Evolutionary conservation across 345 rosid genomes (phyloP), one percentile per base, ranked within the genome.

Genomic region (Bruguiera parviflora): DNA sequence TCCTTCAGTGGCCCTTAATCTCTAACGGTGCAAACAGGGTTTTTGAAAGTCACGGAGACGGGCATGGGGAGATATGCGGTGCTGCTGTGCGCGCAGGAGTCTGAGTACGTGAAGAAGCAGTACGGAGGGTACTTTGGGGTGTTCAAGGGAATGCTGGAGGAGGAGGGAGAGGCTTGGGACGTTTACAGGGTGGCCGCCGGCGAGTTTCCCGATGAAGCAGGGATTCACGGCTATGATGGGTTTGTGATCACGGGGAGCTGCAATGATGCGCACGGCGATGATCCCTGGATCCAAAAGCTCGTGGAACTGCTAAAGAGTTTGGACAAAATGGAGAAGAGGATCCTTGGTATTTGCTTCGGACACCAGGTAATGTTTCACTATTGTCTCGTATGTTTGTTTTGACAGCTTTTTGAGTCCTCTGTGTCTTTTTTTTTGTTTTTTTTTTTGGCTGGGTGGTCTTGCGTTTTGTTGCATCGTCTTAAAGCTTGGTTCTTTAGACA

Each of bases 271-370:
- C 81, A 87, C 39, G 81, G 81, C 3, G 70, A 83, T 27, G 96
- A 89, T 56, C 72, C 22, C 22, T 89, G 90, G 92, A 86, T 89
- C 88, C 81, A 79, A 20, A 75, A 37, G 53, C 83, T 89, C 3
- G 3, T 89, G 27, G 15, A 32, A 8, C 75, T 86, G 28, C 49
- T 89, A 71, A 80, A 62, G 72, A 81, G 58, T 60, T 57, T 87
- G 80, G 82, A 87, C 71, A 74, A 79, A 32, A 43, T 73, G 79
- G 78, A 83, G 66, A 89, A 80, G 61, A 87, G 72, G 60, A 71
- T 89, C 67, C 89, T 87, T 1, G 92, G 96, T 8, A 75, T 89
- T 63, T 87, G 96, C 80, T 89, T 89, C 52, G 92, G 96, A 15
- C 90, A 84, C 66, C 90, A 89, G 96, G 96, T 89, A 82, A 28